Evolutionary conservation across 2,329 filamentous ascomycete species (phyloP), one percentile per base, ranked within the genome.

Genomic region (Cordyceps farinosa): DNA sequence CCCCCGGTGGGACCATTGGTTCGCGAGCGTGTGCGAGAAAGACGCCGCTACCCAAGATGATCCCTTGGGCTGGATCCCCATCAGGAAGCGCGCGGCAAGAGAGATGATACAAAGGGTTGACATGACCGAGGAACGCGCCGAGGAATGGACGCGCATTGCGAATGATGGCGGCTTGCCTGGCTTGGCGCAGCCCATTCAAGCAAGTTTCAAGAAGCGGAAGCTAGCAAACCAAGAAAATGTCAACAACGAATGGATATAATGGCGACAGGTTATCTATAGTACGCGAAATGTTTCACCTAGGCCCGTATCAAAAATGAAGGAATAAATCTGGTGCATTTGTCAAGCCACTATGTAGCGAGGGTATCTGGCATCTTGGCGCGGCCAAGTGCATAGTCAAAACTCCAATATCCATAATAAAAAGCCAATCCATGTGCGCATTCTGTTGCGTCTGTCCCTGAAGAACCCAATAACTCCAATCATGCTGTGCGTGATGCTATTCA

Each of bases 321-420:
- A 42, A 53, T 38, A 36, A 57, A 47, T 36, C 5, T 2, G 11
- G 2, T 57, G 13, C 44, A 57, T 27, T 57, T 52, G 5, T 34
- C 15, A 9, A 60, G 47, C 57, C 52, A 51, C 15, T 56, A 29
- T 62, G 15, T 56, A 62, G 61, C 61, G 61, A 62, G 61, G 61
- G 61, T 62, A 62, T 57, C 34, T 50, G 17, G 44, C 51, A 32
- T 40, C 60, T 9, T 32, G 22, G 32, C n/a, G 27, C 8, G 42
- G 42, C 60, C 51, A 48, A 30, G n/a, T 55, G 51, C 32, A n/a
- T 50, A 32, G 32, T 22, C 2, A 45, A 30, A 48, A 55, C 60
- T 54, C 60, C 51, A 53, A 15, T 48, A 27, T 27, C 27, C 36
- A 32, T 40, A 17, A 40, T 42, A 30, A 47, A 30, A 30, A 62